Conservation (phyloP, 495 filamentous ascomycete species). For the Cercophora scortea region DNA sequence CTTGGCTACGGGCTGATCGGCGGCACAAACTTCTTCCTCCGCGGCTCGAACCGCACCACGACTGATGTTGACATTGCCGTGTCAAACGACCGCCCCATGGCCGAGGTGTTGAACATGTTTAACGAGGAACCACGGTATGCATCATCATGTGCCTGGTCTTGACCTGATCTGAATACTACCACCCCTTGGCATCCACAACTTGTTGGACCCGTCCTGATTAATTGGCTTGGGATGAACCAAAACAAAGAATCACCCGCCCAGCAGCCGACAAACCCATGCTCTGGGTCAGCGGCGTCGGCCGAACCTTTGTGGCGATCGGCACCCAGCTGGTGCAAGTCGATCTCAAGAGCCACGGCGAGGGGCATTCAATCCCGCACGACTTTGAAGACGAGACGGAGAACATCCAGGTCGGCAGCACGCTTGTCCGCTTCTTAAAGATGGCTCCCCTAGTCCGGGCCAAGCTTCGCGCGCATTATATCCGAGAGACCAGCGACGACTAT, state of each 20-base stretch:
- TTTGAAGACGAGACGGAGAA: neutral
- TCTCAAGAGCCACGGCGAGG: constrained; percentile 1
- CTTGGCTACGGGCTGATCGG: constrained; percentile 1
- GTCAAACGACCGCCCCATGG: neutral
- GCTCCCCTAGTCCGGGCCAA: constrained; percentile 1
- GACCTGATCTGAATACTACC: too few species aligned
- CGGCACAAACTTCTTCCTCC: constrained; percentile 6
- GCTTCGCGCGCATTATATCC: neutral
- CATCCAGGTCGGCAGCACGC: neutral
- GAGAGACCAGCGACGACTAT: neutral
- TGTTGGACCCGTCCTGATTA: too few species aligned
- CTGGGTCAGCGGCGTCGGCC: constrained; percentile 3
- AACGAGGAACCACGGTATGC: neutral
- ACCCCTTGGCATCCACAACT: too few species aligned
- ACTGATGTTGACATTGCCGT: constrained; percentile 2
- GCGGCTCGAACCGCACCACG: constrained; percentile 2
- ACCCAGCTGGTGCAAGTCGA: constrained; percentile 3
- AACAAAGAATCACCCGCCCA: constrained; percentile 1
- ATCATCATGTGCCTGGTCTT: neutral
- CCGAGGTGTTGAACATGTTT: neutral
- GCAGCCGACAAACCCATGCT: neutral
- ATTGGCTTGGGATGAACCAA: neutral
- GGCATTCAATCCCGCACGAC: neutral
- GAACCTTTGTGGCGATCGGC: neutral
- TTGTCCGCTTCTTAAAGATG: neutral